Conservation (phyloP, 1,284 basidiomycete genomes). For the Ceratobasidium sp. region DNA sequence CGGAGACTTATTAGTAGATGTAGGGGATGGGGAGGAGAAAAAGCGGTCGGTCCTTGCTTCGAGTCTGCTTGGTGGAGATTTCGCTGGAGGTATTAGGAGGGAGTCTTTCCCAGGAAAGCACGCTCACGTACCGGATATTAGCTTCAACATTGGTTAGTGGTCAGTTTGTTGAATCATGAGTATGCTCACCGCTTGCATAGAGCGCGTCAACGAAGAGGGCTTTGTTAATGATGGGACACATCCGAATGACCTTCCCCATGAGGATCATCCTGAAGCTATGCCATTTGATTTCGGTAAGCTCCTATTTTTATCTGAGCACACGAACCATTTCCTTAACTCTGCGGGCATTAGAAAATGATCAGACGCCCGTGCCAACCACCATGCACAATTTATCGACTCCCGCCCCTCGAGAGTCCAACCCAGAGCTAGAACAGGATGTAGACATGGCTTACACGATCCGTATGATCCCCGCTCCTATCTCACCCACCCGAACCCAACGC, state of each 20-base stretch:
- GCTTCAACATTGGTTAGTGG: constrained; percentile 24
- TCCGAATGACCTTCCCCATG: constrained; percentile 3
- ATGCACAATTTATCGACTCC: constrained; percentile 7
- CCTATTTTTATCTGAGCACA: neutral
- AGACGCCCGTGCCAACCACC: neutral
- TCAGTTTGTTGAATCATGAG: too few species aligned
- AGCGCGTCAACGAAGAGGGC: constrained; percentile 11
- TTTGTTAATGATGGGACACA: constrained; percentile 23
- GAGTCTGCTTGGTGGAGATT: neutral
- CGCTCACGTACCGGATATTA: constrained; percentile 11
- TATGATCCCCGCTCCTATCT: constrained; percentile 8
- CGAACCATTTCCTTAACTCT: neutral
- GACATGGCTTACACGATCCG: neutral
- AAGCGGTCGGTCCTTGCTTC: neutral
- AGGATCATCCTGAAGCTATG: constrained; percentile 14
- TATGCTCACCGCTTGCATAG: neutral
- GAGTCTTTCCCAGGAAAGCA: constrained; percentile 33
- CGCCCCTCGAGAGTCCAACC: neutral
- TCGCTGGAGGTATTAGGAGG: constrained; percentile 34
- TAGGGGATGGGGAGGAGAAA: constrained; percentile 15
- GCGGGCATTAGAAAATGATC: neutral
- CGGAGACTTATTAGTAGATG: neutral
- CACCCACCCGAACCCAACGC: neutral
- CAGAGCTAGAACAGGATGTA: neutral
- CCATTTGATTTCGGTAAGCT: constrained; percentile 8